These are phyloP conservation scores for Cercospora nicotianae DNA, from an alignment of 2,329 filamentous ascomycete species.

Conservation along the genomic window DNA sequence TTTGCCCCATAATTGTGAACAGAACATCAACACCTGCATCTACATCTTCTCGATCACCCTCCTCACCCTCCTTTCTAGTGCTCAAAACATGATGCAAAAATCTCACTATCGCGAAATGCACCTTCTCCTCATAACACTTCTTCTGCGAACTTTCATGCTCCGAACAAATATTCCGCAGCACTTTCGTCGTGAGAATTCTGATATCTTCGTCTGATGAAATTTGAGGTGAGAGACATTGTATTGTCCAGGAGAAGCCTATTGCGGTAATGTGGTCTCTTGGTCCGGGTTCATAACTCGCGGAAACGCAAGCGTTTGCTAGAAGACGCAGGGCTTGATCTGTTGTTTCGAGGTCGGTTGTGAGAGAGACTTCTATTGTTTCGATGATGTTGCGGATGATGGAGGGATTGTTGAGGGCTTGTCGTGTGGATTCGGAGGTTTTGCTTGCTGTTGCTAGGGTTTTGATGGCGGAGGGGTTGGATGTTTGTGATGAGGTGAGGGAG, in stretches of 20 bases:
- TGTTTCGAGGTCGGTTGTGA: conserved; percentile 16
- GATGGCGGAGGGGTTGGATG: conserved; percentile 10
- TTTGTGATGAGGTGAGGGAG: not conserved
- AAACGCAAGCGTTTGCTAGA: conserved; percentile 37
- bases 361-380: conserved; percentile 15
- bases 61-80: not conserved
- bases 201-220: conserved; percentile 10
- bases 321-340: conserved; percentile 30
- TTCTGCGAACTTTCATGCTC: conserved; percentile 34
- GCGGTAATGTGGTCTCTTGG: conserved; percentile 25
- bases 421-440: conserved; percentile 19
- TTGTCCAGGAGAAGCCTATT: conserved; percentile 32
- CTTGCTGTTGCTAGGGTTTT: conserved; percentile 27
- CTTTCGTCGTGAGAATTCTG: conserved; percentile 37
- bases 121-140: conserved; percentile 25
- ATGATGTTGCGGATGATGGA: conserved; percentile 19
- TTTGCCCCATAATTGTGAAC: conserved; percentile 33
- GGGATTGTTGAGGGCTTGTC: conserved; percentile 21
- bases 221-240: conserved; percentile 15
- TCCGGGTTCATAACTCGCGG: conserved; percentile 29
- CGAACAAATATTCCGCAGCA: conserved; percentile 48
- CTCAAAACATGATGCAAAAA: conserved; percentile 12
- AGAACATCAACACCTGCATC: conserved; percentile 28
- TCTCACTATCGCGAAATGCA: conserved; percentile 25
- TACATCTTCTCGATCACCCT: not conserved